Base-by-base conservation (phyloP, 1,284 basidiomycete species). In the Ganoderma leucocontextum region DNA sequence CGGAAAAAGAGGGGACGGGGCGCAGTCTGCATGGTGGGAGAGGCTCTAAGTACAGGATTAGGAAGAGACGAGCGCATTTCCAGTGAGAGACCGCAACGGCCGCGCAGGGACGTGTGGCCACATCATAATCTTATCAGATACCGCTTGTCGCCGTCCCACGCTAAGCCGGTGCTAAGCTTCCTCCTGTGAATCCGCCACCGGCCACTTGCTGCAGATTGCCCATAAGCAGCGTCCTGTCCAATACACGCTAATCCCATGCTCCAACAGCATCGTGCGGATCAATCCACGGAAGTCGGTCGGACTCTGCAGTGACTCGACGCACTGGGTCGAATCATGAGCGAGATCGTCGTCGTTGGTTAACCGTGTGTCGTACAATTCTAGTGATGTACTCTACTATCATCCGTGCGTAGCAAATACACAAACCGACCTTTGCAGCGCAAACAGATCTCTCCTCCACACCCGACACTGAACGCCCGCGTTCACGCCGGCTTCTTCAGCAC, bases 401-500 rank as follows among this genome's bases (percentile, higher is more conserved):
- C 8, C 41, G 25, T 25, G 19, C 29, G 10, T 49, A 36, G 15
- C n/a, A 19, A 44, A 62, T 17, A 62, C 9, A 62, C 15, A 38
- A 10, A 52, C 38, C 4, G 62, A 36, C 35, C 49, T 25, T 41
- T 41, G 38, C 62, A 57, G 36, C 10, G 22, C 62, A 29, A 62
- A 52, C 52, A 63, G 62, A 39, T 41, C 59, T 33, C 59, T 29
- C 2, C n/a, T 15, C 8, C 36, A 29, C 10, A 13, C 61, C 35
- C 61, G 1, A 62, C 22, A 2, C 39, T 19, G 10, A 64, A 49
- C 60, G 25, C 38, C 36, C 52, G 13, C 10, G 22, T 25, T 44
- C 60, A 72, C 33, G 68, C 63, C 55, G 71, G 38, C 65, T 72
- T 82, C 74, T 83, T 82, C 75, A 81, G 82, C 58, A 90, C 84